Evolutionary conservation across 805 yeast genomes (phyloP), one percentile per base, ranked within the genome.

Genomic region (Ascoidea tarda): DNA sequence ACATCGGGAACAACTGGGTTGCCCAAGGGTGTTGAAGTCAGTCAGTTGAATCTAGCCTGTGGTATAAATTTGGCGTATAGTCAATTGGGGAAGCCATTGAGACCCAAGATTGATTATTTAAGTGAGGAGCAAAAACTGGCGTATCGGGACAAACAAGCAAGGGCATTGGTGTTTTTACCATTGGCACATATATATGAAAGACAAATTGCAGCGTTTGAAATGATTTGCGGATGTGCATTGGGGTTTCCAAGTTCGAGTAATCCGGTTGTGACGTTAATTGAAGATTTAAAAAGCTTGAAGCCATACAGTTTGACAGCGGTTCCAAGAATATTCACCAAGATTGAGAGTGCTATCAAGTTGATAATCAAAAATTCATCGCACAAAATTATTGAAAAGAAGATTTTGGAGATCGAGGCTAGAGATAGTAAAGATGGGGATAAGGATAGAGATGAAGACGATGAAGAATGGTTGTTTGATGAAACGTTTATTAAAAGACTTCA

Each of bases 1-100:
- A 84, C 90, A 2, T 80, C 87, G 0, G 90, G 90, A 38, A 83
- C 90, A 1, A 82, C 89, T 1, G 88, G 88, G n/a, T 65, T 74
- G 16, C 90, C 90, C 49, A 83, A 84, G 64, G 90, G 90, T 51
- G 89, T 80, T n/a, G 76, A 74, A 28, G 58, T 72, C 31, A 64
- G 76, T 6, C 82, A 79, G 46, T 59, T 59, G 4, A 72, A 68
- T 59, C 71, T 74, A 6, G 64, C 71, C 28, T 70, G 78, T 4
- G 66, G 67, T 4, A 69, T 79, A 16, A 52, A 2, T 59, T 58
- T 32, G 59, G 55, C 16, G 58, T 50, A 21, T 53, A 38, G 5
- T 55, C 31, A 49, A 58, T 50, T 32, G 52, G 47, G 48, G 50
- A 53, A 47, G 49, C 46, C 46, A 33, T 10, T 46, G 49, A 33